Evolutionary conservation across 768 basidiomycete species (phyloP).

Genomic region (Mrakia frigida): DNA sequence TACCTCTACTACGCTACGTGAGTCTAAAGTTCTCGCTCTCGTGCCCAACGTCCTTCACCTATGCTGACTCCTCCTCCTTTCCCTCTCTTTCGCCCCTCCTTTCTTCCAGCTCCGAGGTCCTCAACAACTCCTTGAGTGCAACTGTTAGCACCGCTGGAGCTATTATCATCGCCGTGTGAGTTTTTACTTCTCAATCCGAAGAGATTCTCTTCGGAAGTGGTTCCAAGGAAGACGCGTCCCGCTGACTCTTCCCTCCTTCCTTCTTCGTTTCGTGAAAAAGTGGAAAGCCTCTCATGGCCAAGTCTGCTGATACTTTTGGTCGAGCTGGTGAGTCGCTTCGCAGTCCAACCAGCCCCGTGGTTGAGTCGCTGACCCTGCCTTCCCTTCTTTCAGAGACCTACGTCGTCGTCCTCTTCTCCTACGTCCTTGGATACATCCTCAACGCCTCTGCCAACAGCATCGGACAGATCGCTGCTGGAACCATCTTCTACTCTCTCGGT

Average conservation of each 20-base stretch:
- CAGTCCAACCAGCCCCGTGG: slow-evolving; percentile 52
- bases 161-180: slow-evolving; percentile 42
- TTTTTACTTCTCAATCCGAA: no score
- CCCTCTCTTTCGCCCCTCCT: neutral
- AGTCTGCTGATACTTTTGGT: slow-evolving; percentile 65
- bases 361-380: slow-evolving; percentile 35
- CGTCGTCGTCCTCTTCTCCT: slow-evolving; percentile 39
- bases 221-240: no score
- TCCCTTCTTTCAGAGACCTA: slow-evolving; percentile 41
- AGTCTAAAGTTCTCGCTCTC: no score
- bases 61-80: neutral
- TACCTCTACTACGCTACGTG: slow-evolving; percentile 55
- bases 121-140: slow-evolving; percentile 36
- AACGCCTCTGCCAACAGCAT: slow-evolving; percentile 39
- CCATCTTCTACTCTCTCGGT: slow-evolving; percentile 51
- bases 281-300: slow-evolving; percentile 66
- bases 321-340: slow-evolving; percentile 55
- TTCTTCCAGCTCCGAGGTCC: slow-evolving; percentile 36
- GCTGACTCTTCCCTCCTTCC: no score
- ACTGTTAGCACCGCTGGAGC: slow-evolving; percentile 21
- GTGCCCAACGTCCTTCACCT: no score
- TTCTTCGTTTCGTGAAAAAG: no score
- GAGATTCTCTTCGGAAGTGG: no score
- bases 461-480: slow-evolving; percentile 40
- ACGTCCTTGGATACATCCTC: slow-evolving; percentile 46